Base-by-base conservation (phyloP, 139 green algal genomes). In the Gonium pectorale region DNA sequence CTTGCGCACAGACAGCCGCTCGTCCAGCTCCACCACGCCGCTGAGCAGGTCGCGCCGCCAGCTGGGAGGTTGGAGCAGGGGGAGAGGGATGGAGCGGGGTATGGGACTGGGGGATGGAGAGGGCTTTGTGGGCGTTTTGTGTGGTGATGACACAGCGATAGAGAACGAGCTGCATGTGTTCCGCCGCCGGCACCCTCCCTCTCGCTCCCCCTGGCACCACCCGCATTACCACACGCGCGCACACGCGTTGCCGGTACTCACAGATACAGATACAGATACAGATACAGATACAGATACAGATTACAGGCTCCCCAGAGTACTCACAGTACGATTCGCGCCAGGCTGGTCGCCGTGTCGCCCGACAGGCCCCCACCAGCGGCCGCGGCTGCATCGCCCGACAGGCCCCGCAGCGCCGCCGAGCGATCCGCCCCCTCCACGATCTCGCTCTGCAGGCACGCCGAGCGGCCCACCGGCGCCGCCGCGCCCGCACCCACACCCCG, bases 11-110 rank as follows among this genome's bases (percentile, higher is more conserved):
- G 77, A 46, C 51, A 79, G 35, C 1, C 27, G 27, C 54, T 71
- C 41, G 51, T 87, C 70, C 60, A 87, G 60, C 72, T 87, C 73
- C 82, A 77, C 3, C 26, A 79, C 67, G 17, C 79, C 66, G 2
- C 29, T 60, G 64, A 88, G 63, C 73, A 88, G 72, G 51, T 88
- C 83, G n/a, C 73, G 83, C 0, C 83, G 63, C 83, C 73, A 89
- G 33, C 75, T 83, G 59, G 1, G 11, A 63, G 44, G 24, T 33
- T 64, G 64, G 33, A 44, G 13, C 33, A n/a, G 64, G 13, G 24
- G 64, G 64, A 8, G 33, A 26, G 37, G 35, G 33, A 21, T 2
- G 2, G 6, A 24, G 13, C 17, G 6, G 37, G 63, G 63, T 41
- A 33, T 17, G 67, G 24, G 9, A 11, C 15, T 24, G 8, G 24